Conservation (phyloP, 2,329 filamentous ascomycete species). For the Penicillium crustosum region DNA sequence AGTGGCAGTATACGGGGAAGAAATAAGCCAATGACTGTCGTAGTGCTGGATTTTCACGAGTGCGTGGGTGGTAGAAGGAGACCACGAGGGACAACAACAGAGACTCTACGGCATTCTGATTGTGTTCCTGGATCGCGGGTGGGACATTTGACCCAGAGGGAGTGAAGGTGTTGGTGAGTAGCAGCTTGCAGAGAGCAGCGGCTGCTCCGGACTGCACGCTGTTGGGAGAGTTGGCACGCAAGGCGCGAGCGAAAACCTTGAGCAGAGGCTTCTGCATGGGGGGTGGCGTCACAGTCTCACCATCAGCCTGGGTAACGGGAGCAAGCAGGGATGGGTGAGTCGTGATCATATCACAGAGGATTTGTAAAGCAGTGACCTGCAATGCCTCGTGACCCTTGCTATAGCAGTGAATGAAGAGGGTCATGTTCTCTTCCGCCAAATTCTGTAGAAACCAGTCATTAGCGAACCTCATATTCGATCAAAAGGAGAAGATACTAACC, state of each 20-base stretch:
- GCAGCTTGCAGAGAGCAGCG: slow-evolving; percentile 78
- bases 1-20: slow-evolving; percentile 90
- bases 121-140: slow-evolving; percentile 41
- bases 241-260: slow-evolving; percentile 80
- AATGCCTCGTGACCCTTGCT: slow-evolving; percentile 85
- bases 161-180: slow-evolving; percentile 73
- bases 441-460: slow-evolving; percentile 49
- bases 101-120: slow-evolving; percentile 62
- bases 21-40: slow-evolving; percentile 90
- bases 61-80: slow-evolving; percentile 86
- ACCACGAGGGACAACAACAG: slow-evolving; percentile 83
- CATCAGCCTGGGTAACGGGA: slow-evolving; percentile 44
- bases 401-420: slow-evolving; percentile 93
- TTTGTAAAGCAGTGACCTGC: slow-evolving; percentile 86
- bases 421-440: slow-evolving; percentile 86
- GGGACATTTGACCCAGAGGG: slow-evolving; percentile 55
- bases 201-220: slow-evolving; percentile 80
- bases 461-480: neutral
- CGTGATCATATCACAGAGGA: slow-evolving; percentile 88
- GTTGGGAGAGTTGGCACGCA: slow-evolving; percentile 68
- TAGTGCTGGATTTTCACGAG: slow-evolving; percentile 74
- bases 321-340: slow-evolving; percentile 81
- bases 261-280: slow-evolving; percentile 63
- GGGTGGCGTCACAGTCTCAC: slow-evolving; percentile 51
- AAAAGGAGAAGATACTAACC: slow-evolving; percentile 40